A percentile compares a stretch with the other conserved stretches of the same genome.
These are phyloP conservation scores for Phytophthora sojae DNA, from an alignment of 352 stramenopile genomes.

Conservation along the genomic window DNA sequence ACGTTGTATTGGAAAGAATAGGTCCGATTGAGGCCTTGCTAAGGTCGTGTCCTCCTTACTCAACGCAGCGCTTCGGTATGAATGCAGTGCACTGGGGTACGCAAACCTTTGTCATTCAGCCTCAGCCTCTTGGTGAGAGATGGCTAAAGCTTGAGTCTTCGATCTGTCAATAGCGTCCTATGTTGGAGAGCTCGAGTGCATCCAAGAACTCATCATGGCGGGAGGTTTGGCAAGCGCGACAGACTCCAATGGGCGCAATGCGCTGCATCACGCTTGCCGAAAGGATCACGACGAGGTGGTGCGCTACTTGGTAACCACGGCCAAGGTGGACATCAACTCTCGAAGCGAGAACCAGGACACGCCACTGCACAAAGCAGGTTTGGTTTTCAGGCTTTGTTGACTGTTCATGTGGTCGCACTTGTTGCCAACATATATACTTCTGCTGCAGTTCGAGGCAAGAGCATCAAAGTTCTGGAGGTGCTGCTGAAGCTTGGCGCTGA, in stretches of 20 bases:
- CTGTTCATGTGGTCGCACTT: neutral
- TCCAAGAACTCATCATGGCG: constrained; percentile 63
- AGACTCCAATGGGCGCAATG: constrained; percentile 72
- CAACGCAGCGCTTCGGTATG: constrained; percentile 76
- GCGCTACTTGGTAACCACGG: constrained; percentile 53
- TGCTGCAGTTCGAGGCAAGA: constrained; percentile 46
- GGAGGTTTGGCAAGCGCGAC: constrained; percentile 46
- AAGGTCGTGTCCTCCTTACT: neutral
- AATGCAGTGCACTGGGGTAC: constrained; percentile 82
- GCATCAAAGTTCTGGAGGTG: constrained; percentile 61
- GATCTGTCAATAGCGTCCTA: constrained; percentile 51
- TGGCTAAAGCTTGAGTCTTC: neutral
- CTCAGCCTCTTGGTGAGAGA: no score
- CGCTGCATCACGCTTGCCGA: constrained; percentile 78
- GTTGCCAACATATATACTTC: neutral
- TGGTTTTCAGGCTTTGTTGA: neutral
- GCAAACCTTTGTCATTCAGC: neutral
- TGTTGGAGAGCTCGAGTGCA: constrained; percentile 57
- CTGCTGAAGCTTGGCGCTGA: constrained; percentile 72
- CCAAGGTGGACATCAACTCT: constrained; percentile 66
- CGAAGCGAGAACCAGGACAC: constrained; percentile 77
- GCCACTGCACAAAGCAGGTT: constrained; percentile 83
- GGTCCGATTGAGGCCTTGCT: neutral
- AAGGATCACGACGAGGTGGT: constrained; percentile 78
- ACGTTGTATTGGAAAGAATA: constrained; percentile 7